phyloP scores from a whole-genome alignment of 1,284 basidiomycete genomes.

The Thelephora terrestris region DNA sequence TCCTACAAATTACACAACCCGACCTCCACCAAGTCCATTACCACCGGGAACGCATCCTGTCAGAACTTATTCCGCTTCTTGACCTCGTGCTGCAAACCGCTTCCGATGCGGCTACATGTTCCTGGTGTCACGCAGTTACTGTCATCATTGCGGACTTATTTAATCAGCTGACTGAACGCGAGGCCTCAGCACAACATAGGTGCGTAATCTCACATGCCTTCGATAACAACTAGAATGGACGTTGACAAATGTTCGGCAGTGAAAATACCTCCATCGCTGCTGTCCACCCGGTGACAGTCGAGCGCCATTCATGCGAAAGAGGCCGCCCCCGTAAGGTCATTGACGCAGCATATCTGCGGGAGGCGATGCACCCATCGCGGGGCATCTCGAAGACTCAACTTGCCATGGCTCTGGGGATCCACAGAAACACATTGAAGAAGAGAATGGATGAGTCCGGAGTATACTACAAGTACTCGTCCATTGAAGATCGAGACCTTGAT shows the following conservation, averaged over 20 bases:
- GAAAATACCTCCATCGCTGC: too few species aligned
- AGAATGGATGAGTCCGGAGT: slow-evolving; percentile 2
- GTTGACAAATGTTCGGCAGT: too few species aligned
- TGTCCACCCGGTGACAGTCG: too few species aligned
- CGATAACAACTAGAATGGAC: too few species aligned
- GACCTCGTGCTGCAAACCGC: background rate
- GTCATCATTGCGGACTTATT: background rate
- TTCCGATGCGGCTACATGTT: background rate
- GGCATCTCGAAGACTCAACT: slow-evolving; percentile 6
- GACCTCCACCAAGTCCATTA: slow-evolving; percentile 2
- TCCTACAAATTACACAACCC: background rate
- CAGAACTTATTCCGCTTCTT: slow-evolving; percentile 2
- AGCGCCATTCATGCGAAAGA: background rate
- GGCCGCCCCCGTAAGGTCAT: slow-evolving; percentile 8
- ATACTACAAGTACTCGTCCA: background rate
- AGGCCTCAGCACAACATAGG: too few species aligned
- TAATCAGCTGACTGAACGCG: too few species aligned
- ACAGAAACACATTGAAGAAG: slow-evolving; percentile 7
- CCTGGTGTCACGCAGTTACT: background rate
- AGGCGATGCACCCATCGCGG: slow-evolving; percentile 3
- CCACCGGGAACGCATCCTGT: background rate
- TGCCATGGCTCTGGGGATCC: slow-evolving; percentile 3
- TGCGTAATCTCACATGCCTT: too few species aligned
- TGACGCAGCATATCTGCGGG: slow-evolving; percentile 3
- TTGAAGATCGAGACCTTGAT: slow-evolving; percentile 10